These are phyloP conservation scores for Zygoascus bituminiphila DNA, from an alignment of 805 yeast genomes.

Conservation along the genomic window DNA sequence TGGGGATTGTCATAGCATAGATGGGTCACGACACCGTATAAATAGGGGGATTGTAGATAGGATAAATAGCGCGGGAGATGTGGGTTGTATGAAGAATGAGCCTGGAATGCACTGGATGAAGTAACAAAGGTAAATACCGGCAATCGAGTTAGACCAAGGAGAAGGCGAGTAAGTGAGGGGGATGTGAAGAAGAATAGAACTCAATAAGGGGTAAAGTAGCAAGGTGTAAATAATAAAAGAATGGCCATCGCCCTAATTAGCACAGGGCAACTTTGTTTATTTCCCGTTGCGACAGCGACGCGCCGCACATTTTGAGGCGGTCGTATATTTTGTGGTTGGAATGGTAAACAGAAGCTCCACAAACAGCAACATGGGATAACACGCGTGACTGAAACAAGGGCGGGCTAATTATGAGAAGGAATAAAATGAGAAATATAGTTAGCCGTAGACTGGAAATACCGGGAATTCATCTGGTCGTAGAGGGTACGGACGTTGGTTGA, in stretches of 20 bases:
- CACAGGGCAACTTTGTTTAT: not conserved
- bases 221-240: not conserved
- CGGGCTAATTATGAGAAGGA: too few species aligned
- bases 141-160: too few species aligned
- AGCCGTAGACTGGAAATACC: not conserved
- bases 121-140: not conserved
- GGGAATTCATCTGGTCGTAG: not conserved
- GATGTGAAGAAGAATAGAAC: not conserved
- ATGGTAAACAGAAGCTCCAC: not conserved
- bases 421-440: too few species aligned
- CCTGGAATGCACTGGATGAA: not conserved
- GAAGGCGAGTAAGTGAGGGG: not conserved
- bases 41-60: not conserved
- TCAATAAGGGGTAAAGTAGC: not conserved
- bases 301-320: not conserved
- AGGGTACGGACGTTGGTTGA: not conserved
- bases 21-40: not conserved
- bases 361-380: too few species aligned
- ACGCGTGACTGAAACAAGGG: too few species aligned
- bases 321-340: not conserved
- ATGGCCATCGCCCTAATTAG: not conserved
- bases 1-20: not conserved
- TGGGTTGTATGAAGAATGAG: not conserved
- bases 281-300: not conserved
- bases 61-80: not conserved